Percentiles rank a stretch among this genome's conserved stretches.
Evolutionary conservation across 805 yeast species (phyloP).

Genomic region (Saccharomycopsis guyanensis): DNA sequence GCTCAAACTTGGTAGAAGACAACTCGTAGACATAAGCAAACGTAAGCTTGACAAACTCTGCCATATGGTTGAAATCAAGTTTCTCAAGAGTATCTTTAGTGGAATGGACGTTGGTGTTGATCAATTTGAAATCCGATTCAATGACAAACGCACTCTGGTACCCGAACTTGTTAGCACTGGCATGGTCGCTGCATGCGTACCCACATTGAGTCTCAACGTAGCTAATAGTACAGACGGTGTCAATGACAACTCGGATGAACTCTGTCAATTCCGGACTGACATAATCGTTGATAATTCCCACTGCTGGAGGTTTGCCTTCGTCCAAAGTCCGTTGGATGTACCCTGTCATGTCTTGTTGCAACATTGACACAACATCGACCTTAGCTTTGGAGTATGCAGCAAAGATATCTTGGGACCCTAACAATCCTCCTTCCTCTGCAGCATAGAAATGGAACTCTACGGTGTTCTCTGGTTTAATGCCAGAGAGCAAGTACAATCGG

Average conservation of each 20-base stretch:
- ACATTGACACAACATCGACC: constrained; percentile 64
- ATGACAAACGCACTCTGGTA: constrained; percentile 79
- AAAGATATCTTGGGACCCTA: constrained; percentile 81
- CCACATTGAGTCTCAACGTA: constrained; percentile 76
- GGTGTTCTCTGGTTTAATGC: constrained; percentile 55
- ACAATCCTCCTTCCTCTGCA: constrained; percentile 88
- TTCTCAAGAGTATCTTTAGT: constrained; percentile 74
- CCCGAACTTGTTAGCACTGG: constrained; percentile 76
- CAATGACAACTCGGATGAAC: constrained; percentile 56
- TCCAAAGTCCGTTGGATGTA: constrained; percentile 47
- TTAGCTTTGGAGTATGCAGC: constrained; percentile 39
- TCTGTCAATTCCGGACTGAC: constrained; percentile 47
- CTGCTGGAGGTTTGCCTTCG: constrained; percentile 48
- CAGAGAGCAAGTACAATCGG: constrained; percentile 38
- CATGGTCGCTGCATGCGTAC: constrained; percentile 91
- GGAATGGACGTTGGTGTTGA: constrained; percentile 68
- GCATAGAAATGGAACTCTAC: constrained; percentile 91
- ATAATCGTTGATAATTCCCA: constrained; percentile 75
- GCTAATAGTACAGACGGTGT: constrained; percentile 58
- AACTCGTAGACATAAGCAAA: constrained; percentile 71
- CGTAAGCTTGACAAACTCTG: constrained; percentile 72
- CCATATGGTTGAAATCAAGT: constrained; percentile 70
- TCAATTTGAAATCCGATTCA: constrained; percentile 61
- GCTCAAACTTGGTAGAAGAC: constrained; percentile 30
- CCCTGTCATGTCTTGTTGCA: constrained; percentile 96